Percentiles rank a stretch among this genome's conserved stretches.
phyloP scores from a whole-genome alignment of 768 basidiomycete genomes.

The Leccinum disarticulatum region DNA sequence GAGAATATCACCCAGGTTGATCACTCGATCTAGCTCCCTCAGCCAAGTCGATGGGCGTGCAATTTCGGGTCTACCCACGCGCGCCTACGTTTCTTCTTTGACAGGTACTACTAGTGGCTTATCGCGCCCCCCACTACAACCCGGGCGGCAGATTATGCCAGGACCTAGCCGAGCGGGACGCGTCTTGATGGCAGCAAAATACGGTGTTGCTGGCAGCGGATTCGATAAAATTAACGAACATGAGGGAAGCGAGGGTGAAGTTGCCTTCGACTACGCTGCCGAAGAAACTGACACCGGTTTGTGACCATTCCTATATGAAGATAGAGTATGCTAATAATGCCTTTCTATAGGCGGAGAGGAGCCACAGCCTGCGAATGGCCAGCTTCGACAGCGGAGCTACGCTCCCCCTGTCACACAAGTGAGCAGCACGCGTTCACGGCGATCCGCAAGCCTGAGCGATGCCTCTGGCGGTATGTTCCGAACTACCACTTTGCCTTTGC shows the following conservation, averaged over 20 bases:
- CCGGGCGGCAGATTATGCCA: constrained; percentile 43
- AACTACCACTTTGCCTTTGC: constrained; percentile 26
- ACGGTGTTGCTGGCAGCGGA: constrained; percentile 29
- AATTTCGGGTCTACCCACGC: constrained; percentile 34
- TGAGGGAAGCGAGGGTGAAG: constrained; percentile 43
- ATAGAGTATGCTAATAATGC: constrained; percentile 20
- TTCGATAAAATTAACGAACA: constrained; percentile 52
- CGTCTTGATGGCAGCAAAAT: constrained; percentile 44
- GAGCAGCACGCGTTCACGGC: constrained; percentile 55
- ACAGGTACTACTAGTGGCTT: constrained; percentile 34
- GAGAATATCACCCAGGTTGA: constrained; percentile 29
- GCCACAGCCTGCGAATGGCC: constrained; percentile 25
- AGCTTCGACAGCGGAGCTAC: constrained; percentile 29
- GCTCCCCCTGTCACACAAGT: constrained; percentile 35
- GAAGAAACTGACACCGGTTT: constrained; percentile 45
- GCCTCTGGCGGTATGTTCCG: constrained; percentile 37
- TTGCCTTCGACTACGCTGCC: constrained; percentile 28
- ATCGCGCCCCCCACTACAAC: constrained; percentile 40
- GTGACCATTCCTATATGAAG: constrained; percentile 13
- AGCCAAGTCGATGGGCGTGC: constrained; percentile 37
- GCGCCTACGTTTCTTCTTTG: constrained; percentile 30
- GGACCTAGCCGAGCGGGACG: constrained; percentile 49
- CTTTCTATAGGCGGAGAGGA: constrained; percentile 32
- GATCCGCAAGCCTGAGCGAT: constrained; percentile 80
- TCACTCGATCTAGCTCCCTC: constrained; percentile 33